phyloP scores from a whole-genome alignment of 2,329 filamentous ascomycete species.

The Aspergillus sp. region DNA sequence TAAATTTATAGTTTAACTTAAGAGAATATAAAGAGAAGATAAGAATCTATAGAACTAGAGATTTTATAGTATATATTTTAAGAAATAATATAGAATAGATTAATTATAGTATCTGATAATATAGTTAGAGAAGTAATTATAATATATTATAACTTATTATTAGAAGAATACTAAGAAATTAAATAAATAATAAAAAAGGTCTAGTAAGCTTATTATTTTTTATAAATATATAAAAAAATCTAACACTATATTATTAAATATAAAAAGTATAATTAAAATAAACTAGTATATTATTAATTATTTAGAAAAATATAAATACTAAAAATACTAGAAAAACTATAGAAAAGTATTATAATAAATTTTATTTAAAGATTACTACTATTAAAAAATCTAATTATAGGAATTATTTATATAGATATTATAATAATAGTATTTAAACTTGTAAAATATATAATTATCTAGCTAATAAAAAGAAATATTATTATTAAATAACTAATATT shows the following conservation, averaged over 20 bases:
- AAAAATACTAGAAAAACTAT: background rate
- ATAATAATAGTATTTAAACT: background rate
- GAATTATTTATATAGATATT: background rate
- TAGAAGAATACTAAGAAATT: background rate
- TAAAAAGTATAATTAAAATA: too few relatives aligned
- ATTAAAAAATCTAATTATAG: background rate
- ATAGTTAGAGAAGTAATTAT: too few relatives aligned
- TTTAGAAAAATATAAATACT: too few relatives aligned
- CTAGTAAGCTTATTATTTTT: background rate
- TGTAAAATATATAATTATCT: background rate
- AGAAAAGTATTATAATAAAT: background rate
- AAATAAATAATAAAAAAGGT: background rate
- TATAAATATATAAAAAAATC: constrained; percentile 5
- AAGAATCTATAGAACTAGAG: background rate
- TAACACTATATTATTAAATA: background rate
- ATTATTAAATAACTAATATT: background rate
- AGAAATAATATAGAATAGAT: background rate
- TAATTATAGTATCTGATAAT: too few relatives aligned
- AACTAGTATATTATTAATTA: too few relatives aligned
- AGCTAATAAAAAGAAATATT: background rate
- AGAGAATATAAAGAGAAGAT: background rate
- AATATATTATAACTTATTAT: background rate
- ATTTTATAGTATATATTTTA: background rate
- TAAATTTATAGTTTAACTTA: background rate
- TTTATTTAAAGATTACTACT: background rate